These are phyloP conservation scores for Xylona heveae DNA, from an alignment of 495 filamentous ascomycete species.

Conservation along the genomic window DNA sequence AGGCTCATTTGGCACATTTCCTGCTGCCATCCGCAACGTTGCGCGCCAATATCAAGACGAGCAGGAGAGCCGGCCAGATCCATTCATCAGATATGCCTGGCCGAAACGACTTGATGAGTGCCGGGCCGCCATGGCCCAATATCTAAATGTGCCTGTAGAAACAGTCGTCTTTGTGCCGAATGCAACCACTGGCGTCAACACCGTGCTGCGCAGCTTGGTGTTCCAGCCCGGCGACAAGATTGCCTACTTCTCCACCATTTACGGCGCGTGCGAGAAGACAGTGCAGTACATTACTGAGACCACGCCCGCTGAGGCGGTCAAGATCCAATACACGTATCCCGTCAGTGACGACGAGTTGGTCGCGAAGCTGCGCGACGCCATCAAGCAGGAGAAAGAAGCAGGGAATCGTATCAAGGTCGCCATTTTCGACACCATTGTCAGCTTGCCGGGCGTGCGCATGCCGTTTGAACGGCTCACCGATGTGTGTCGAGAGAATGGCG, in stretches of 20 bases:
- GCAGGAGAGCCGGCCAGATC: slow-evolving; percentile 44
- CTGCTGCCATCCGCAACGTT: slow-evolving; percentile 32
- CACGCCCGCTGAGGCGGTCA: slow-evolving; percentile 17
- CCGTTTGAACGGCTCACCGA: slow-evolving; percentile 48
- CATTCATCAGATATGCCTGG: slow-evolving; percentile 45
- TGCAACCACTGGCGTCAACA: slow-evolving; percentile 61
- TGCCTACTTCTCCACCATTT: slow-evolving; percentile 47
- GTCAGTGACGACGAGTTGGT: slow-evolving; percentile 35
- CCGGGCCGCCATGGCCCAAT: slow-evolving; percentile 36
- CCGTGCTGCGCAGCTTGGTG: slow-evolving; percentile 48
- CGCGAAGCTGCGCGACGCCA: slow-evolving; percentile 23
- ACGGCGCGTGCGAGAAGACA: slow-evolving; percentile 51
- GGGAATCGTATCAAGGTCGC: slow-evolving; percentile 33
- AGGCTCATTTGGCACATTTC: slow-evolving; percentile 70
- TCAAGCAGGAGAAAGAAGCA: slow-evolving; percentile 18
- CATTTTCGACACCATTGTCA: slow-evolving; percentile 63
- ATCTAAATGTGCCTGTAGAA: slow-evolving; percentile 37
- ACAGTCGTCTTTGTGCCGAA: slow-evolving; percentile 64
- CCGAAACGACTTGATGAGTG: slow-evolving; percentile 36
- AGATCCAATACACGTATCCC: slow-evolving; percentile 32
- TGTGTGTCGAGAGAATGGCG: slow-evolving; percentile 37
- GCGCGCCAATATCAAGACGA: slow-evolving; percentile 33
- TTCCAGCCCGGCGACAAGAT: slow-evolving; percentile 39
- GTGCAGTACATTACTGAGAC: slow-evolving; percentile 47
- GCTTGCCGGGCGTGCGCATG: slow-evolving; percentile 51